phyloP scores from a whole-genome alignment of 2,329 filamentous ascomycete genomes.

The Pseudogymnoascus sp. region DNA sequence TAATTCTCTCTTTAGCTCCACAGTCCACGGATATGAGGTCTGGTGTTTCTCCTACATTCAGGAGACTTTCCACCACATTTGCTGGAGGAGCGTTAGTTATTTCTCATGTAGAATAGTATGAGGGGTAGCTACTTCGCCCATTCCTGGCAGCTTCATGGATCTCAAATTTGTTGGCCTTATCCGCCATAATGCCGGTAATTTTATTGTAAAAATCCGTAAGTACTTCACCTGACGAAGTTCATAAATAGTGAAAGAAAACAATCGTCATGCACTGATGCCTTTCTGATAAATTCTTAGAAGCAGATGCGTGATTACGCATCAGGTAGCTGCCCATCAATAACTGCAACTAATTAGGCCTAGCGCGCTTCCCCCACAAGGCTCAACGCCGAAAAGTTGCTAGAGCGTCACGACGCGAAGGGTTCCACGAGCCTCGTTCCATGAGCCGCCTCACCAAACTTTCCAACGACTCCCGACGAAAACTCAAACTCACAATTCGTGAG shows the following conservation, averaged over 20 bases:
- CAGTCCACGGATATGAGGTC: neutral
- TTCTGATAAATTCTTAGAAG: slow-evolving; percentile 5
- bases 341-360: neutral
- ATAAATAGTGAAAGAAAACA: neutral
- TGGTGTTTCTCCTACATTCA: slow-evolving; percentile 44
- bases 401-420: slow-evolving; percentile 10
- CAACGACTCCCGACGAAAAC: neutral
- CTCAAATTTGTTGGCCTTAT: slow-evolving; percentile 57
- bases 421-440: slow-evolving; percentile 13
- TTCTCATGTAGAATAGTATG: neutral
- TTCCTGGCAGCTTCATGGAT: slow-evolving; percentile 83
- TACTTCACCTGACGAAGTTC: neutral
- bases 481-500: neutral
- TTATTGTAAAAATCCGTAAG: neutral
- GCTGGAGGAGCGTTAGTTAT: slow-evolving; percentile 36
- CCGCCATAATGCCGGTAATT: slow-evolving; percentile 12
- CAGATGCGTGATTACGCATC: neutral
- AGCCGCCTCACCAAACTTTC: slow-evolving; percentile 5
- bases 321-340: slow-evolving; percentile 13
- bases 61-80: slow-evolving; percentile 61
- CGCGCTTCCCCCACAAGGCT: slow-evolving; percentile 2
- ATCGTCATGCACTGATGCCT: slow-evolving; percentile 1
- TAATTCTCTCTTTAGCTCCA: neutral
- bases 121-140: slow-evolving; percentile 57
- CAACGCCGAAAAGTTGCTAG: slow-evolving; percentile 8